Percentiles rank a stretch among this genome's conserved stretches.
Evolutionary conservation across 2,329 filamentous ascomycete species (phyloP).

Genomic region (Monilinia aucupariae): DNA sequence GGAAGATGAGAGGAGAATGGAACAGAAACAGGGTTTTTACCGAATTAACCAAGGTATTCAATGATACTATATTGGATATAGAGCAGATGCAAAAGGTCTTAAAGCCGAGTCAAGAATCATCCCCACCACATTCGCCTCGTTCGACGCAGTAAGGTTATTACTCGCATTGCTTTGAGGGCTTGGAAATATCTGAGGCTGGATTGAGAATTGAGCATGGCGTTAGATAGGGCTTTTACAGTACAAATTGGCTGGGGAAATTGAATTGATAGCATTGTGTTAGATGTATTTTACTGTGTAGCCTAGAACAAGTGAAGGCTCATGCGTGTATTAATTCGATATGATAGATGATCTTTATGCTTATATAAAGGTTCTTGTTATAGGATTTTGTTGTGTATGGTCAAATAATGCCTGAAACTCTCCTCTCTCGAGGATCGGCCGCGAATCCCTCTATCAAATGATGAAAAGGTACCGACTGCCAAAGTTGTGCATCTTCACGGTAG

Average conservation of each 20-base stretch:
- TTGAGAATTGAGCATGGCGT: slow-evolving; percentile 4
- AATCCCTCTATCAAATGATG: background rate
- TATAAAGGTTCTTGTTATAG: too few species aligned
- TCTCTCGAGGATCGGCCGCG: background rate
- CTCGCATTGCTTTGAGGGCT: background rate
- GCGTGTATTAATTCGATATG: slow-evolving; percentile 4
- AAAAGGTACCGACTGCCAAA: too few species aligned
- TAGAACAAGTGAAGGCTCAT: background rate
- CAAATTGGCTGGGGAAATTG: slow-evolving; percentile 5
- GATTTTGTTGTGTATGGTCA: background rate
- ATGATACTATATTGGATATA: slow-evolving; percentile 67
- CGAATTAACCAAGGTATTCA: slow-evolving; percentile 64
- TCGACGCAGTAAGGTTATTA: background rate
- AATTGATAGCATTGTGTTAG: slow-evolving; percentile 3
- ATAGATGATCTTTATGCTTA: slow-evolving; percentile 12
- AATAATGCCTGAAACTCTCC: background rate
- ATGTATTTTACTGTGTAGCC: slow-evolving; percentile 10
- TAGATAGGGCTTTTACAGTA: background rate
- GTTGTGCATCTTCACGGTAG: too few species aligned
- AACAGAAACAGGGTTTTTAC: slow-evolving; percentile 71
- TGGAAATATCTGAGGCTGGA: slow-evolving; percentile 1
- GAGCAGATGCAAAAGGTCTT: slow-evolving; percentile 36
- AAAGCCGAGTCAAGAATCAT: slow-evolving; percentile 26
- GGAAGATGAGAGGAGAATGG: slow-evolving; percentile 73
- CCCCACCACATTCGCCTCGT: background rate